A percentile compares a stretch with the other conserved stretches of the same genome.
phyloP scores from a whole-genome alignment of 352 stramenopile species.

The Paralagenidium karlingii region DNA sequence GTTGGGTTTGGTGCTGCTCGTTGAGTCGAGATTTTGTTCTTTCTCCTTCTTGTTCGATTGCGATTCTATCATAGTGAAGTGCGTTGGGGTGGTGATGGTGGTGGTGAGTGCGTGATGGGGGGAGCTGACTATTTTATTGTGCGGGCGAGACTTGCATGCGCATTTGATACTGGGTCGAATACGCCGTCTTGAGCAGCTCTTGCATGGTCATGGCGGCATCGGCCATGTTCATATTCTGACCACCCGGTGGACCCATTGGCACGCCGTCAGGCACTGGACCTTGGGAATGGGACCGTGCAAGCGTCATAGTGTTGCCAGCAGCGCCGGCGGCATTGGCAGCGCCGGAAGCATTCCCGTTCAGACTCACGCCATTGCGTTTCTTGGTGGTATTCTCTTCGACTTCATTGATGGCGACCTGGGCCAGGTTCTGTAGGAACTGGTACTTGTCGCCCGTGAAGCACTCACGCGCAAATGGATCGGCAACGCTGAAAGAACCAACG shows the following conservation, averaged over 20 bases:
- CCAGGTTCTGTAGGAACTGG: slow-evolving; percentile 78
- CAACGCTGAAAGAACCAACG: slow-evolving; percentile 65
- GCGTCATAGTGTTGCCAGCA: not conserved
- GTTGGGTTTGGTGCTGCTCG: no score
- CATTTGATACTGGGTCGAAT: slow-evolving; percentile 72
- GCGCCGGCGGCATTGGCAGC: not conserved
- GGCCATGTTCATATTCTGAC: slow-evolving; percentile 36
- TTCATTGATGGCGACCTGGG: slow-evolving; percentile 52
- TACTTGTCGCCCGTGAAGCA: slow-evolving; percentile 61
- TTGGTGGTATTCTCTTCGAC: slow-evolving; percentile 72
- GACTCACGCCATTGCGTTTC: slow-evolving; percentile 11
- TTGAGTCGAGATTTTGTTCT: no score
- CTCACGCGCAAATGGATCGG: slow-evolving; percentile 64
- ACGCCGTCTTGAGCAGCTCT: slow-evolving; percentile 68
- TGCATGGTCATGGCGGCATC: slow-evolving; percentile 71
- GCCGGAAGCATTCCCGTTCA: no score
- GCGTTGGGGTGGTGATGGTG: no score
- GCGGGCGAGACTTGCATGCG: slow-evolving; percentile 75
- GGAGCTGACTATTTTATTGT: no score
- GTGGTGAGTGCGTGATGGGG: no score
- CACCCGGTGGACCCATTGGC: slow-evolving; percentile 8
- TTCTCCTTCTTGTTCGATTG: no score
- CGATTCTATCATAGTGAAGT: no score
- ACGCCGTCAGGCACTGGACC: slow-evolving; percentile 6
- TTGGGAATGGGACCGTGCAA: no score